phyloP scores from a whole-genome alignment of 2,329 filamentous ascomycete species.

The Ceratocystis harringtonii region DNA sequence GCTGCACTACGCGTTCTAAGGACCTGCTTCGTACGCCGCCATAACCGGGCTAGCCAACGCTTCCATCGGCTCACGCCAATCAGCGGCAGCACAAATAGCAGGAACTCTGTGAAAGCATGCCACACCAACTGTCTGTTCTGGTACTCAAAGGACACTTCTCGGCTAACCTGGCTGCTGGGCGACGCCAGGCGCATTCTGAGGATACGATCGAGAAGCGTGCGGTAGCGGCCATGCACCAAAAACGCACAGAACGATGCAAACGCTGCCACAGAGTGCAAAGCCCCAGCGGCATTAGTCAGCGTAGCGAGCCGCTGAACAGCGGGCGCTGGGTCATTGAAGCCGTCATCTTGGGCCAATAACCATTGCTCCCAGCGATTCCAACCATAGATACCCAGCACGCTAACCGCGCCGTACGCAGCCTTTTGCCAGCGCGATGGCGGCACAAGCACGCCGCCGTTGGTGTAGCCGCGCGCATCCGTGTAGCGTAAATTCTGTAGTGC shows the following conservation, averaged over 20 bases:
- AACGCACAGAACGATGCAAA: slow-evolving; percentile 83
- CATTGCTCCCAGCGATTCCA: slow-evolving; percentile 90
- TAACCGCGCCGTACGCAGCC: slow-evolving; percentile 65
- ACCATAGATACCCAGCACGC: slow-evolving; percentile 73
- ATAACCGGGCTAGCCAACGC: slow-evolving; percentile 73
- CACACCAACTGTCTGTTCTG: slow-evolving; percentile 94
- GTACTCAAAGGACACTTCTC: slow-evolving; percentile 94
- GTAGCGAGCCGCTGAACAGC: slow-evolving; percentile 44
- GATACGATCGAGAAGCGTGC: slow-evolving; percentile 75
- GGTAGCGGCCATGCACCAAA: slow-evolving; percentile 75
- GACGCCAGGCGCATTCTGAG: slow-evolving; percentile 74
- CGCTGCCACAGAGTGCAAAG: slow-evolving; percentile 64
- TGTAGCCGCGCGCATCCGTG: slow-evolving; percentile 54
- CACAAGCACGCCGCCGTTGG: slow-evolving; percentile 43
- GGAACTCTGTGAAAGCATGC: slow-evolving; percentile 98
- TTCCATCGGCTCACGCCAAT: slow-evolving; percentile 89
- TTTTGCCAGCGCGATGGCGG: slow-evolving; percentile 75
- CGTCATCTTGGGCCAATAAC: slow-evolving; percentile 61
- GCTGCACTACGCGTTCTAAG: slow-evolving; percentile 26
- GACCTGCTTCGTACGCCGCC: slow-evolving; percentile 62
- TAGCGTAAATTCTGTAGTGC: slow-evolving; percentile 83
- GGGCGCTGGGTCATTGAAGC: slow-evolving; percentile 47
- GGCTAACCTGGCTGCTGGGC: slow-evolving; percentile 67
- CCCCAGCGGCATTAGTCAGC: slow-evolving; percentile 53
- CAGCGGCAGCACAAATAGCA: slow-evolving; percentile 94